These are phyloP conservation scores for Ulota crispa DNA, from an alignment of 225 moss, liverwort and hornwort genomes.

Conservation along the genomic window DNA sequence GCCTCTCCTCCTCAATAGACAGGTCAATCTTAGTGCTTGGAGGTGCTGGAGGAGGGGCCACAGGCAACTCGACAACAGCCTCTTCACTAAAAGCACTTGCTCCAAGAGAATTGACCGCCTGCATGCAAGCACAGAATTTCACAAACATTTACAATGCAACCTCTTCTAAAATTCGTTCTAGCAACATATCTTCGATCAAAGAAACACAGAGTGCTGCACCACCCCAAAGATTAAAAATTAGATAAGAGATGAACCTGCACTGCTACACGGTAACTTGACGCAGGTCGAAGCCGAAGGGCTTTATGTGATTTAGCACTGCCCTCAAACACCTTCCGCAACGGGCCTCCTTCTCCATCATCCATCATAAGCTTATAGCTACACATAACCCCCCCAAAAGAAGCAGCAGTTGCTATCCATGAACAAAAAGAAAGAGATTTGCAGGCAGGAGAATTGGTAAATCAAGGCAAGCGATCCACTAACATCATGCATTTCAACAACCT, in stretches of 20 bases:
- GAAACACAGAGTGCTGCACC: not conserved
- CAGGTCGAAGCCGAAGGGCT: constrained; percentile 36
- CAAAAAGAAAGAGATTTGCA: not conserved
- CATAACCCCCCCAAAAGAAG: constrained; percentile 1
- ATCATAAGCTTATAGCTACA: constrained; percentile 54
- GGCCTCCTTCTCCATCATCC: constrained; percentile 47
- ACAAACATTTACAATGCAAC: not conserved
- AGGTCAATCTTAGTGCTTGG: constrained; percentile 18
- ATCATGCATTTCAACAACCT: not conserved
- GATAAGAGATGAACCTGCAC: constrained; percentile 38
- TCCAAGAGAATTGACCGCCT: constrained; percentile 45
- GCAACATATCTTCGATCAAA: not conserved
- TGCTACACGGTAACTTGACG: constrained; percentile 39
- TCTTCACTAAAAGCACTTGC: constrained; percentile 41
- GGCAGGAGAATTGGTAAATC: not conserved
- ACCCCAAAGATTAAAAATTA: not conserved
- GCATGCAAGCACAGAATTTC: constrained; percentile 24
- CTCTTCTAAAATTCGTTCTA: not conserved
- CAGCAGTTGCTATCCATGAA: constrained; percentile 3
- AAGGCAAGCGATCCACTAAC: not conserved
- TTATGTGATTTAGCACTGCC: constrained; percentile 42
- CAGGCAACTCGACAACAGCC: constrained; percentile 32
- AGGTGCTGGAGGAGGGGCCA: constrained; percentile 34
- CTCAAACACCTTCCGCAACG: constrained; percentile 37
- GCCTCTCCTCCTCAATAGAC: constrained; percentile 28